Conservation (phyloP, 2,329 filamentous ascomycete species). For the Phoma sp. region DNA sequence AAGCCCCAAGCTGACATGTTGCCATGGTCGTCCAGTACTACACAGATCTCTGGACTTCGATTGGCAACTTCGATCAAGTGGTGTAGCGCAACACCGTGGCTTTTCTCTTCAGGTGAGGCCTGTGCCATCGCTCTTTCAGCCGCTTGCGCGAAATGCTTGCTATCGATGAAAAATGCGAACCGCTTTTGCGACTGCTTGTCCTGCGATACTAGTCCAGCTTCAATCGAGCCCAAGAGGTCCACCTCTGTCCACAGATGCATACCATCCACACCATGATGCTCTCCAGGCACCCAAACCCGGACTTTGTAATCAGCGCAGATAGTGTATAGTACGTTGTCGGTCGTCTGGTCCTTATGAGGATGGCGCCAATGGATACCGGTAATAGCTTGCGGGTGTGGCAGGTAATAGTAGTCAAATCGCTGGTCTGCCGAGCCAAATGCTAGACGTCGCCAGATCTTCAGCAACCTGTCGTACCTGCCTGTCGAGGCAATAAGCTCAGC, state of each 20-base stretch:
- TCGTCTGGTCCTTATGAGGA: slow-evolving; percentile 75
- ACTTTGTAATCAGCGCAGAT: slow-evolving; percentile 81
- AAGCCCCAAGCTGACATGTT: slow-evolving; percentile 92
- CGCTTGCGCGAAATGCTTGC: slow-evolving; percentile 76
- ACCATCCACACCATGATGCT: slow-evolving; percentile 72
- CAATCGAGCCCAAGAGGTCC: slow-evolving; percentile 75
- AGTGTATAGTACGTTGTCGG: slow-evolving; percentile 89
- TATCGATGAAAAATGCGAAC: slow-evolving; percentile 83
- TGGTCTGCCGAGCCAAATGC: slow-evolving; percentile 83
- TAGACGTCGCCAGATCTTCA: slow-evolving; percentile 91
- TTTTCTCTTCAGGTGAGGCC: slow-evolving; percentile 62
- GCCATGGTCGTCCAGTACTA: slow-evolving; percentile 82
- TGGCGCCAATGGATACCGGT: slow-evolving; percentile 85
- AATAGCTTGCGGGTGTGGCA: slow-evolving; percentile 82
- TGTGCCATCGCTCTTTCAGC: slow-evolving; percentile 76
- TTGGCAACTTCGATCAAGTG: slow-evolving; percentile 87
- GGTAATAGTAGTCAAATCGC: slow-evolving; percentile 87
- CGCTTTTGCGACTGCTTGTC: slow-evolving; percentile 54
- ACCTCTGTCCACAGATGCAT: slow-evolving; percentile 82
- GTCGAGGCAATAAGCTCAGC: slow-evolving; percentile 85
- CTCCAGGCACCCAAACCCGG: slow-evolving; percentile 81
- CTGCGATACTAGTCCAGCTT: slow-evolving; percentile 56
- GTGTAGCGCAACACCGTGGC: slow-evolving; percentile 74
- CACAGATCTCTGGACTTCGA: slow-evolving; percentile 82
- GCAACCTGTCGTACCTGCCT: slow-evolving; percentile 76